Base-by-base conservation (phyloP, 2,329 filamentous ascomycete species). In the Alternaria postmessia region DNA sequence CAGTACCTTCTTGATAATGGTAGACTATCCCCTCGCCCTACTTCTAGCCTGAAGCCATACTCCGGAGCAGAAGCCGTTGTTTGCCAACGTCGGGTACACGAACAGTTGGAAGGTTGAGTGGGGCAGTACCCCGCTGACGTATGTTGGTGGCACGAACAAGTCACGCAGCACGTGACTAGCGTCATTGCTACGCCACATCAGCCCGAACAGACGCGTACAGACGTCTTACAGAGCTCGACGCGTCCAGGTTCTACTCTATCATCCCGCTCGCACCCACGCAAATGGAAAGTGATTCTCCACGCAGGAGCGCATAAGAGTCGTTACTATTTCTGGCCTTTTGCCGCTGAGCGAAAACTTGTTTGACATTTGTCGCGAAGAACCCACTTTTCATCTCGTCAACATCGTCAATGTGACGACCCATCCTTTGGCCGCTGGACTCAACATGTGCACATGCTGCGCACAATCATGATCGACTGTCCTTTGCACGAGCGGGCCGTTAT, bases 101-200 rank as follows among this genome's bases (percentile, higher is more conserved):
- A 28, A 32, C 47, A 12, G 41, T 28, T 36, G 39, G 14, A 41
- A 22, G 32, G 14, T 38, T 20, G 51, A 44, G 47, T 55, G 49
- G 51, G 57, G 44, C 18, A 24, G 30, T 26, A 57, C 56, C 63
- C 65, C 62, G 39, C 62, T 63, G 60, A 65, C 65, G 65, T 67
- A 59, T 51, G 38, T 36, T 28, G 30, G 48, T 51, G 54, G 47
- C 63, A 61, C 67, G 61, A 66, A 67, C 36, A 58, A 58, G 56
- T 61, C 63, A 48, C 63, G 63, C 39, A 26, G 11, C 65, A 67
- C 57, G 63, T 68, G 65, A 63, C 61, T 60, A 53, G 59, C 57
- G 42, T 69, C 66, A 67, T 65, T 43, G 28, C 20, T 14, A 22
- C 24, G 6, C 51, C 18, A 36, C 55, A 32, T 18, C 49, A 42